Evolutionary conservation across 2,329 filamentous ascomycete genomes (phyloP), one percentile per base, ranked within the genome.

Genomic region (Macroventuria anomochaeta): DNA sequence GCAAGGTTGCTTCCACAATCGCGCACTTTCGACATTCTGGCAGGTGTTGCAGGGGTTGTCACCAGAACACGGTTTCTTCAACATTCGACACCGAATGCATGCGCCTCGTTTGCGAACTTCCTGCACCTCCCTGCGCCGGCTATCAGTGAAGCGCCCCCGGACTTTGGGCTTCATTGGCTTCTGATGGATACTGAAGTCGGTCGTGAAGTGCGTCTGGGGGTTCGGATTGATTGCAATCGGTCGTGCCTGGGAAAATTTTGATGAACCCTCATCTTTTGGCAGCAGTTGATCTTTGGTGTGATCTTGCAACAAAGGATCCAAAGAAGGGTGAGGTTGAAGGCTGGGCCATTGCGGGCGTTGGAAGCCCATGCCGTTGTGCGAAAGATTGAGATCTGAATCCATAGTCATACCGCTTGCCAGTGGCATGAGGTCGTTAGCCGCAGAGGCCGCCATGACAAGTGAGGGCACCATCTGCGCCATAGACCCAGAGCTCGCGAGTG

Each of bases 21-120:
- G 78, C 29, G 84, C 84, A 53, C 80, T 83, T 63, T 85, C 83
- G n/a, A 87, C 81, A 55, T 80, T 81, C 43, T 77, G 77, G 58
- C 84, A 87, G 8, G 83, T 84, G 21, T 75, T 81, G 66, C 84
- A 87, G 13, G 84, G 84, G 32, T 78, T 85, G 17, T 83, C 83
- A 28, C 82, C 81, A 7, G 84, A 86, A 61, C 84, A 87, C 38
- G 83, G 81, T 63, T 87, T 87, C 72, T 86, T 87, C 20, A 87
- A 73, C 84, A 87, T 86, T 12, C 84, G 81, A 65, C 84, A 87
- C 28, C 84, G 80, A 57, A 86, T 81, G 62, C 84, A 87, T 7
- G 84, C 84, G 11, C 84, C 84, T 46, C 80, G 77, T 67, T 86
- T 85, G 20, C 84, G 78, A 28, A 85, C 81, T 55, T 83, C 79